Percentiles rank a stretch among this genome's conserved stretches.
Evolutionary conservation across 2,329 filamentous ascomycete genomes (phyloP).

Genomic region (Colletotrichum tanaceti): DNA sequence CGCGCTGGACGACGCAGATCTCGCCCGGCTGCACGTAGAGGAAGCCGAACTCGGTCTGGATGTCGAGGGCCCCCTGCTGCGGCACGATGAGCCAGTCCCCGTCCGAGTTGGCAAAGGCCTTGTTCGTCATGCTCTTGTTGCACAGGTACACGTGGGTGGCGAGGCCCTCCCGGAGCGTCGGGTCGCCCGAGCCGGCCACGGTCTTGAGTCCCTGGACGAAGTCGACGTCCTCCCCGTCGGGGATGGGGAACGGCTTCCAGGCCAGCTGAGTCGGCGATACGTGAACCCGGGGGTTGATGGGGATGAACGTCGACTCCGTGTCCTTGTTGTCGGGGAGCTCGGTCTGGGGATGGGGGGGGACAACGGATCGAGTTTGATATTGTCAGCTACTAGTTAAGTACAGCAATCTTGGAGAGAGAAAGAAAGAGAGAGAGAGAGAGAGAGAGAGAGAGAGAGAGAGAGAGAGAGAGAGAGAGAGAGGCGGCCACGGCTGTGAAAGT

Average conservation of each 20-base stretch:
- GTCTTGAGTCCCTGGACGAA: constrained; percentile 62
- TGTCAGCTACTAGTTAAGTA: too few species aligned
- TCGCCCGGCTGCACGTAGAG: constrained; percentile 75
- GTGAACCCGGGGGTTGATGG: constrained; percentile 57
- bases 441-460: too few species aligned
- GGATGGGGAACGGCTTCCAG: constrained; percentile 54
- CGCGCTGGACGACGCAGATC: constrained; percentile 73
- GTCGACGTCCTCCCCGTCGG: constrained; percentile 53
- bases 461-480: too few species aligned
- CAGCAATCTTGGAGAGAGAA: too few species aligned
- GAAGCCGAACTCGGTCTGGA: constrained; percentile 75
- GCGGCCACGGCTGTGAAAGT: rapidly evolving
- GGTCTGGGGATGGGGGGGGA: too few species aligned
- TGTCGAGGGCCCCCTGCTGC: constrained; percentile 73
- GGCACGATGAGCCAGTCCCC: constrained; percentile 75
- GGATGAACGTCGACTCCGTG: constrained; percentile 56
- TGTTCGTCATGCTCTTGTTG: constrained; percentile 59
- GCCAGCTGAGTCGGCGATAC: constrained; percentile 58
- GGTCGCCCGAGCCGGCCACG: constrained; percentile 61
- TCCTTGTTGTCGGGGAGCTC: constrained; percentile 45
- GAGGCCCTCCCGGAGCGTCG: constrained; percentile 60
- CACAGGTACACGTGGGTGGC: constrained; percentile 62
- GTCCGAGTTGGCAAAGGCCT: constrained; percentile 68
- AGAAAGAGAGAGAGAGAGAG: too few species aligned
- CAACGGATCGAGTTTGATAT: too few species aligned